Percentiles rank a stretch among this genome's conserved stretches.
These are phyloP conservation scores for Ambrosia artemisiifolia DNA, from an alignment of 129 eudicot species.

Conservation along the genomic window DNA sequence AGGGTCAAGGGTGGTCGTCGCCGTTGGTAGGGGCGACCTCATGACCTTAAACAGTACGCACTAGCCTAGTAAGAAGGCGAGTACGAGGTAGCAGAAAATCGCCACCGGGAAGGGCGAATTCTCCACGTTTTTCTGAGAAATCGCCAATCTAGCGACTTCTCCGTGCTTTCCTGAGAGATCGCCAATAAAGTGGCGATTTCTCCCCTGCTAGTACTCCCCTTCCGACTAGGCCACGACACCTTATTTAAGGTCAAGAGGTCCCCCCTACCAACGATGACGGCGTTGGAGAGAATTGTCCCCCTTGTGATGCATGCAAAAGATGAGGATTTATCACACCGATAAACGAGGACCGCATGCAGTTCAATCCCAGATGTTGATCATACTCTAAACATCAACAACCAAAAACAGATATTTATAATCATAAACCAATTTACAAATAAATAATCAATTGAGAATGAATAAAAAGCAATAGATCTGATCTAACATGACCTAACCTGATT, in stretches of 20 bases:
- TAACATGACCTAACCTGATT: slow-evolving; percentile 25
- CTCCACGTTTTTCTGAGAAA: no score
- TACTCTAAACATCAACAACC: slow-evolving; percentile 7
- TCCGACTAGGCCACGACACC: no score
- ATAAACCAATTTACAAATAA: not conserved
- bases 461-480: slow-evolving; percentile 36
- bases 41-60: no score
- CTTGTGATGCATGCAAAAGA: not conserved
- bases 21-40: no score
- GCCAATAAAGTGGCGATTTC: no score
- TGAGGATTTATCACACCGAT: slow-evolving; percentile 27
- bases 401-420: not conserved
- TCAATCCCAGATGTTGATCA: slow-evolving; percentile 32
- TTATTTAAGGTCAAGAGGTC: not conserved
- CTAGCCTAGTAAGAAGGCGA: no score
- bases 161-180: no score
- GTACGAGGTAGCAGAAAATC: no score
- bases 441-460: not conserved
- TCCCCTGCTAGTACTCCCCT: no score
- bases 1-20: no score
- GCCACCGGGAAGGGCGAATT: no score
- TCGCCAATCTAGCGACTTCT: no score
- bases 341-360: slow-evolving; percentile 29
- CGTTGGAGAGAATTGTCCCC: not conserved
- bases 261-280: not conserved